These are phyloP conservation scores for Linum trigynum DNA, from an alignment of 345 rosid genomes.

Conservation along the genomic window DNA sequence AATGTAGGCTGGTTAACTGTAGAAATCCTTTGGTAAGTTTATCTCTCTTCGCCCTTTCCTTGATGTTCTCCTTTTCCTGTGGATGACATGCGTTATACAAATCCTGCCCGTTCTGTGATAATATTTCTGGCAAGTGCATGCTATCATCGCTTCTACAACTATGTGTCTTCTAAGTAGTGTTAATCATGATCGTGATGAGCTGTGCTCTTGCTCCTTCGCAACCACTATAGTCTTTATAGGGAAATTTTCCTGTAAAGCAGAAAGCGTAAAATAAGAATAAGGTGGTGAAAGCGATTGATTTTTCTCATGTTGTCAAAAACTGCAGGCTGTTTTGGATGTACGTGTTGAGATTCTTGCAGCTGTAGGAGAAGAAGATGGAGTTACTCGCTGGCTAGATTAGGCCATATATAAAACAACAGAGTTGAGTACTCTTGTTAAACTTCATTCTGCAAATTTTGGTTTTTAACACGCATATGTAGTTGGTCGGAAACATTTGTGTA, in stretches of 20 bases:
- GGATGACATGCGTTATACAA: no score
- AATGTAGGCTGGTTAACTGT: slow-evolving; percentile 83
- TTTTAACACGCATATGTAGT: slow-evolving; percentile 15
- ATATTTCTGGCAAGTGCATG: no score
- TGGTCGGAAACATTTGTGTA: slow-evolving; percentile 26
- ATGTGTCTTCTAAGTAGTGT: no score
- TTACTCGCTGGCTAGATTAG: slow-evolving; percentile 86
- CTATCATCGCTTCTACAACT: no score
- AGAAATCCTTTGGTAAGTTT: slow-evolving; percentile 61
- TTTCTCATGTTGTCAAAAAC: slow-evolving; percentile 8
- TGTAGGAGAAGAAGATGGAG: slow-evolving; percentile 70
- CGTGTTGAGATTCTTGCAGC: slow-evolving; percentile 74
- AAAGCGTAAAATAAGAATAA: no score
- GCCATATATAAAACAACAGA: slow-evolving; percentile 13
- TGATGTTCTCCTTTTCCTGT: no score
- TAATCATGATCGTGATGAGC: no score
- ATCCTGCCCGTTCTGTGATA: no score
- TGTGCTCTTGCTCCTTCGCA: no score
- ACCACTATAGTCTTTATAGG: no score
- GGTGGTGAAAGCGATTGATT: no score
- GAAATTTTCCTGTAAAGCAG: no score
- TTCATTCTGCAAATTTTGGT: slow-evolving; percentile 6
- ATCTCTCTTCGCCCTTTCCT: background rate
- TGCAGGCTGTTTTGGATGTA: slow-evolving; percentile 80
- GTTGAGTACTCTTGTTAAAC: background rate